These are phyloP conservation scores for Sugiyamaella lignohabitans DNA, from an alignment of 805 yeast genomes.

Conservation along the genomic window DNA sequence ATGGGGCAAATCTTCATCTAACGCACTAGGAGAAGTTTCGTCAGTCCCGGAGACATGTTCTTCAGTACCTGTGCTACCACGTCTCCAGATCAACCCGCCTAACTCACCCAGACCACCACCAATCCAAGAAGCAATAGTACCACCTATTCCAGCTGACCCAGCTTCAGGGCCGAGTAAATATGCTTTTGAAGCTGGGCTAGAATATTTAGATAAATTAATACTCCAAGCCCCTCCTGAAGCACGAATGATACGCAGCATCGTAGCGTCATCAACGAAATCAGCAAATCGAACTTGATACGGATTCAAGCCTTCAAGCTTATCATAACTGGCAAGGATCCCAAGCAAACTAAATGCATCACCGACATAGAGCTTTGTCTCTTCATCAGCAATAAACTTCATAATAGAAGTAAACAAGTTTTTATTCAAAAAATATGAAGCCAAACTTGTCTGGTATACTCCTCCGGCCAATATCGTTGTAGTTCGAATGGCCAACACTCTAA, in stretches of 20 bases:
- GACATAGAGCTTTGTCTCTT: conserved; percentile 21
- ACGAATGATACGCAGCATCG: conserved; percentile 29
- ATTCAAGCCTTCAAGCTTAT: conserved; percentile 32
- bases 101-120: not conserved
- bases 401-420: conserved; percentile 35
- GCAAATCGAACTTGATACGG: conserved; percentile 33
- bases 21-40: too few relatives aligned
- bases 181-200: not conserved
- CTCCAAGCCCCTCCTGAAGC: conserved; percentile 26
- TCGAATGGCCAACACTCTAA: conserved; percentile 25
- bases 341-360: conserved; percentile 33
- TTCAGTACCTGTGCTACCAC: not conserved
- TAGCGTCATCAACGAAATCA: conserved; percentile 35
- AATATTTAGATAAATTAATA: conserved; percentile 12
- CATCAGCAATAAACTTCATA: conserved; percentile 27
- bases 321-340: conserved; percentile 34
- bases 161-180: not conserved
- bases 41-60: not conserved
- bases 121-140: conserved; percentile 6
- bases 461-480: conserved; percentile 28
- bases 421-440: conserved; percentile 30
- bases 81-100: not conserved
- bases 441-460: conserved; percentile 29
- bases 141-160: not conserved
- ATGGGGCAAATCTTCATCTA: conserved; percentile 15